Evolutionary conservation across 495 filamentous ascomycete species (phyloP), one percentile per base, ranked within the genome.

Genomic region (Tuber borchii): DNA sequence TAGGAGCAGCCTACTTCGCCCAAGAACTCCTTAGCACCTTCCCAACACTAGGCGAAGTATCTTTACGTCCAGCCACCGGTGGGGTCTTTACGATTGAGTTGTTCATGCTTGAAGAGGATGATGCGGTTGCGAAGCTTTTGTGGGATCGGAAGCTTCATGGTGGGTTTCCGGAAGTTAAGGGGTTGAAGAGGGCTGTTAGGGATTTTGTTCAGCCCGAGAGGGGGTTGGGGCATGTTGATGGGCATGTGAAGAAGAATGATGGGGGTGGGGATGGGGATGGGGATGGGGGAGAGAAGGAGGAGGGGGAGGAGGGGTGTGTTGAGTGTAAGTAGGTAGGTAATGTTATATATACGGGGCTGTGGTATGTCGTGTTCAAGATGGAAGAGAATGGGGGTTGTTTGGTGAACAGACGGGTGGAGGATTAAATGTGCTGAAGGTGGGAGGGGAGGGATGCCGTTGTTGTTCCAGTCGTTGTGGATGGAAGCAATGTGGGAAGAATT

Each of bases 1-100:
- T 40, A 76, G 76, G 31, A 68, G 48, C n/a, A 51, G 9, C 72
- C 48, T 71, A 97, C 93, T 97, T 92, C 85, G 94, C 92, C 69
- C 95, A 99, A 89, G 95, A 99, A 85, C 92, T 99, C 73, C 90
- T 99, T 76, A 95, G 93, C n/a, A 99, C 95, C 10, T 99, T 99
- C 86, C 87, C 88, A 71, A 94, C 90, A 19, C 87, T 99, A 0
- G 94, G 95, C 69, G 95, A 98, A 84, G 91, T 99, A 20, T 89
- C 95, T n/a, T 89, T 99, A 0, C 88, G 95, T 61, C 95, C 95
- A 0, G 83, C 90, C 26, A 97, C 93, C 0, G 94, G 95, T 39
- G 95, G 95, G 0, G 84, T 91, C 37, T 99, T 99, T 83, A 87
- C 88, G 19, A 88, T 97, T 8, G 87, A 90, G 70, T 89, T 93